A percentile compares a stretch with the other conserved stretches of the same genome.
Conservation (phyloP, 1,284 basidiomycete genomes). For the Malassezia sympodialis region DNA sequence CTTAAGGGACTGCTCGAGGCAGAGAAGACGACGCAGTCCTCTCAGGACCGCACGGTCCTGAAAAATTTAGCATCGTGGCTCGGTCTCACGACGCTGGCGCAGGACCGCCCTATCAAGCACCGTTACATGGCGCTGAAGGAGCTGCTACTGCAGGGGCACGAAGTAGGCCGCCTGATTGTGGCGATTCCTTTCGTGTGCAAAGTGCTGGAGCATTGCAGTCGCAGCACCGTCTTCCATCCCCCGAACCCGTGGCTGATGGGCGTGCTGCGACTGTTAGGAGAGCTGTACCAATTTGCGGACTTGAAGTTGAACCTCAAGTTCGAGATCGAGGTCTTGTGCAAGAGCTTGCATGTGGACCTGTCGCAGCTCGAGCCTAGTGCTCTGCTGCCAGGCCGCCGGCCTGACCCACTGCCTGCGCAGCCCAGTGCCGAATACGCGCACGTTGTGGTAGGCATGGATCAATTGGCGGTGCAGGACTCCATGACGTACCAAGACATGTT, state of each 20-base stretch:
- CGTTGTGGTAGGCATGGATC: slow-evolving; percentile 30
- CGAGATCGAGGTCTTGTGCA: slow-evolving; percentile 96
- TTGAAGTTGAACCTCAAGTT: slow-evolving; percentile 95
- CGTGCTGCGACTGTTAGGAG: slow-evolving; percentile 77
- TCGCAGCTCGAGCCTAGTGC: slow-evolving; percentile 74
- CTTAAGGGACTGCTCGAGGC: slow-evolving; percentile 85
- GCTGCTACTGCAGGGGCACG: slow-evolving; percentile 85
- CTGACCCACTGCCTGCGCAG: slow-evolving; percentile 44
- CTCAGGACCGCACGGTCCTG: slow-evolving; percentile 69
- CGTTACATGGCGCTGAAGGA: slow-evolving; percentile 94
- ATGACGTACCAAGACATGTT: slow-evolving; percentile 51
- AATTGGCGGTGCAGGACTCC: slow-evolving; percentile 27
- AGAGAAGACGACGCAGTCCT: slow-evolving; percentile 74
- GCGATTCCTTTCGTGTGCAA: slow-evolving; percentile 99
- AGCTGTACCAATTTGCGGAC: slow-evolving; percentile 93
- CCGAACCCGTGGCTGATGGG: slow-evolving; percentile 99
- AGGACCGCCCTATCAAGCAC: slow-evolving; percentile 82
- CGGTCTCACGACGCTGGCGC: slow-evolving; percentile 81
- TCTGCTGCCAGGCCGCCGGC: slow-evolving; percentile 59
- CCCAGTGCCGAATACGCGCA: slow-evolving; percentile 7
- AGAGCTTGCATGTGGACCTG: slow-evolving; percentile 76
- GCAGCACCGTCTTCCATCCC: slow-evolving; percentile 81
- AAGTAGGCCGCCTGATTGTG: slow-evolving; percentile 78
- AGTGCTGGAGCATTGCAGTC: slow-evolving; percentile 77
- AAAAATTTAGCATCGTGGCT: slow-evolving; percentile 96